Evolutionary conservation across 2,329 filamentous ascomycete genomes (phyloP).

Genomic region (Penicillium sp.): DNA sequence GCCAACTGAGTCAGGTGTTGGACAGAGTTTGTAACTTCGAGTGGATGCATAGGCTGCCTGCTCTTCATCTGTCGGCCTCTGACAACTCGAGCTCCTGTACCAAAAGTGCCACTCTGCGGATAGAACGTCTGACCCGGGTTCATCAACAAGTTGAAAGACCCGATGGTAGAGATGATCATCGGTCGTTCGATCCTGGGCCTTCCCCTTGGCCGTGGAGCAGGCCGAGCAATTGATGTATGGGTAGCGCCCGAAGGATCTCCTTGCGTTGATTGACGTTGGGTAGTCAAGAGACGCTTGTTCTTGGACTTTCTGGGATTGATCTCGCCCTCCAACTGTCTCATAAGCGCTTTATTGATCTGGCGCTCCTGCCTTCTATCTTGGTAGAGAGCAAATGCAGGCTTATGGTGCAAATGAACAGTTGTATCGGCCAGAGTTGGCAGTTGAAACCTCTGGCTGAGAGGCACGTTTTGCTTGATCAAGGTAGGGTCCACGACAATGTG

Average conservation of each 20-base stretch:
- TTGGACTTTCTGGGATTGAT: not conserved
- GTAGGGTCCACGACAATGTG: constrained; percentile 38
- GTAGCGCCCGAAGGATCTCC: constrained; percentile 11
- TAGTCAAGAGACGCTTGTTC: constrained; percentile 27
- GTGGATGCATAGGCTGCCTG: constrained; percentile 1
- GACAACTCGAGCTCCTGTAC: constrained; percentile 27
- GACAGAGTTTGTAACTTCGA: constrained; percentile 21
- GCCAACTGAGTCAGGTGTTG: constrained; percentile 30
- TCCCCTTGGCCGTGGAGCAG: constrained; percentile 4
- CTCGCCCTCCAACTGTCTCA: constrained; percentile 16
- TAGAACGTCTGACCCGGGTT: constrained; percentile 39
- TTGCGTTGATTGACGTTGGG: constrained; percentile 19
- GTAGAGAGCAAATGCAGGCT: constrained; percentile 30
- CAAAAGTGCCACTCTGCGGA: constrained; percentile 42
- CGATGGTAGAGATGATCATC: constrained; percentile 24
- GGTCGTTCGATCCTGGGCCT: constrained; percentile 14
- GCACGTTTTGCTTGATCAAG: constrained; percentile 27
- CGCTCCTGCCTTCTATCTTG: constrained; percentile 27
- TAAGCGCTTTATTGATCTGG: constrained; percentile 24
- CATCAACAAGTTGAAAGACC: constrained; percentile 28
- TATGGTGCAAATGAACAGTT: constrained; percentile 35
- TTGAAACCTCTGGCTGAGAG: constrained; percentile 5
- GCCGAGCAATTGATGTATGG: constrained; percentile 28
- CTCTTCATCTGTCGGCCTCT: constrained; percentile 1
- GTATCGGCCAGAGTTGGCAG: constrained; percentile 33